phyloP scores from a whole-genome alignment of 148 eudicot species.

The Rhododendron henanense region DNA sequence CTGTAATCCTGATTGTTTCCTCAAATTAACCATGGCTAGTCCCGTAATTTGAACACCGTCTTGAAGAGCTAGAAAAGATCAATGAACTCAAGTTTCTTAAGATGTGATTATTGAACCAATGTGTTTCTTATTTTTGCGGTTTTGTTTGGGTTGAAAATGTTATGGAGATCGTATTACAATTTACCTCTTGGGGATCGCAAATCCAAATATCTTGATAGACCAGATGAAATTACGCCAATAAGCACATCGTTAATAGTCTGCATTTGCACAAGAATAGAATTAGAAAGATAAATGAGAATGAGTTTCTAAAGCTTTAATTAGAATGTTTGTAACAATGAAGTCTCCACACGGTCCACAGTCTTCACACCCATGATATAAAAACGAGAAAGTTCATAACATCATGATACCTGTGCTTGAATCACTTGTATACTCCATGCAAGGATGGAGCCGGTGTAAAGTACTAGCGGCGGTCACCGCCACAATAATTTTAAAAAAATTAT shows the following conservation, averaged over 20 bases:
- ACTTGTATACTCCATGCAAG: no score
- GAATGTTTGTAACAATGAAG: not conserved
- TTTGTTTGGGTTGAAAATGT: not conserved
- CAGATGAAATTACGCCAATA: conserved; percentile 58
- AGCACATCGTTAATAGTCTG: conserved; percentile 86
- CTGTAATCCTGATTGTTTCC: conserved; percentile 58
- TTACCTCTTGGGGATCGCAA: conserved; percentile 47
- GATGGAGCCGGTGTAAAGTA: no score
- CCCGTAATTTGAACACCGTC: conserved; percentile 55
- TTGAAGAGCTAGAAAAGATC: conserved; percentile 20
- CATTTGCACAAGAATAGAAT: conserved; percentile 4
- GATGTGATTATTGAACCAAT: not conserved
- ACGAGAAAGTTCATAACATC: no score
- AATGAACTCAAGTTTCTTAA: not conserved
- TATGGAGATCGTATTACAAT: not conserved
- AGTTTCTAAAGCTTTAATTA: no score
- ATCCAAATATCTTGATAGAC: conserved; percentile 55
- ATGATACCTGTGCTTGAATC: no score
- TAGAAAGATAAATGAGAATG: not conserved
- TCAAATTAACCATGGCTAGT: conserved; percentile 61
- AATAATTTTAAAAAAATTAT: no score
- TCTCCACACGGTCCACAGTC: no score
- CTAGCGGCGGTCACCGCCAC: no score
- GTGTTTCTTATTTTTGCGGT: not conserved
- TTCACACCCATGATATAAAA: no score